phyloP scores from a whole-genome alignment of 345 rosid genomes.

The Pistacia atlantica region DNA sequence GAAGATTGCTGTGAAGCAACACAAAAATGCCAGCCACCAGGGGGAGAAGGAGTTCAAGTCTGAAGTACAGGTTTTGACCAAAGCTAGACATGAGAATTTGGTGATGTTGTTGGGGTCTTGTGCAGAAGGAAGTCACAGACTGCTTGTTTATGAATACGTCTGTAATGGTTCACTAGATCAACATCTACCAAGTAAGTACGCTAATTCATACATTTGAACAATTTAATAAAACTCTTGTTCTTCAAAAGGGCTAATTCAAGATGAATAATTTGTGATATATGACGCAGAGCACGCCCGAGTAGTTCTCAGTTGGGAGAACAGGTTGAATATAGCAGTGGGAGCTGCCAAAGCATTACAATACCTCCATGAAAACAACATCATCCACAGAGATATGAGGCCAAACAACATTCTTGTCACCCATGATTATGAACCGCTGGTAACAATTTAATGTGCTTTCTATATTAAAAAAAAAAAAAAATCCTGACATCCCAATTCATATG shows the following conservation, averaged over 20 bases:
- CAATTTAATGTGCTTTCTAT: background rate
- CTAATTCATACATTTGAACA: background rate
- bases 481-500: background rate
- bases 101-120: slow-evolving; percentile 66
- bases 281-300: slow-evolving; percentile 47
- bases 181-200: slow-evolving; percentile 54
- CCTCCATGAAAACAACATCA: slow-evolving; percentile 57
- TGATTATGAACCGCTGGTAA: slow-evolving; percentile 61
- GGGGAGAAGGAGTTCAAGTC: slow-evolving; percentile 73
- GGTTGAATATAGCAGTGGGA: slow-evolving; percentile 64
- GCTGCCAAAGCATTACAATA: slow-evolving; percentile 59
- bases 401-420: slow-evolving; percentile 70
- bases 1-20: slow-evolving; percentile 63
- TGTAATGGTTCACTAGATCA: slow-evolving; percentile 64
- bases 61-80: slow-evolving; percentile 60
- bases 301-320: slow-evolving; percentile 54
- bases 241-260: too few relatives aligned
- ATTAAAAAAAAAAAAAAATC: too few relatives aligned
- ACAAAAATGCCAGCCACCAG: slow-evolving; percentile 52
- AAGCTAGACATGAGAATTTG: slow-evolving; percentile 61
- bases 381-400: slow-evolving; percentile 70
- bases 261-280: slow-evolving; percentile 11
- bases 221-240: too few relatives aligned
- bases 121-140: slow-evolving; percentile 52
- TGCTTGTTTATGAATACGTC: slow-evolving; percentile 68